Base-by-base conservation (phyloP, 805 yeast genomes). In the Blastobotrys mokoenaii region DNA sequence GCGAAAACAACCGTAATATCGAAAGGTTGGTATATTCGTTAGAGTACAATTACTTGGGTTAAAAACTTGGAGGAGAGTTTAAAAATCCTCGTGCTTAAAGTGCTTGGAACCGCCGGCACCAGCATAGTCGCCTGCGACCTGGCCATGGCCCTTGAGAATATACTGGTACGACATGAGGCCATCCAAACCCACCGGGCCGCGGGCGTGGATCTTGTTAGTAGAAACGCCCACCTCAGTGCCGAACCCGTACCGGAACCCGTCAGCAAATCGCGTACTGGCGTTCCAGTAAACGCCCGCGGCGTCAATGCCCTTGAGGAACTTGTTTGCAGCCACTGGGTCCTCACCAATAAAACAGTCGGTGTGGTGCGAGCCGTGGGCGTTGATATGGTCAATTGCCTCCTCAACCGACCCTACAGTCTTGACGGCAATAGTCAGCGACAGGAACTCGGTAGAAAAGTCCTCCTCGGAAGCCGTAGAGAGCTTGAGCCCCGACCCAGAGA, bases 171-270 rank as follows among this genome's bases (percentile, higher is more conserved):
- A 85, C 62, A 90, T 95, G 53, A 93, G 72, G 1, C 99, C 99
- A 61, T 93, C 99, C 29, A 93, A 72, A 2, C 99, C 99, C 30
- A 93, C 97, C 12, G 98, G 99, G 1, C 99, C 99, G 58, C 99
- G 76, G 8, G 98, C 96, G 62, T 93, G 99, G 51, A 93, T 87
- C 64, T 93, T 93, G 61, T 90, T 89, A 38, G 98, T 93, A 41
- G 95, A 83, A 48, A 93, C 90, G 31, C 99, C 99, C 14, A 93
- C 98, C 65, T 93, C 99, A 4, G 99, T 83, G 44, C 99, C 99
- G 62, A 94, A 93, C 0, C 99, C 99, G 60, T 90, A 93, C 62
- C 98, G 77, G 73, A 86, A 93, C 2, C 99, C 99, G 65, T 93
- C 99, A 5, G 99, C 97, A 68, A 93, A 93, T 60, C 99, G 73